Evolutionary conservation across 2,329 filamentous ascomycete species (phyloP).

Genomic region (Tolypocladium cylindrosporum): DNA sequence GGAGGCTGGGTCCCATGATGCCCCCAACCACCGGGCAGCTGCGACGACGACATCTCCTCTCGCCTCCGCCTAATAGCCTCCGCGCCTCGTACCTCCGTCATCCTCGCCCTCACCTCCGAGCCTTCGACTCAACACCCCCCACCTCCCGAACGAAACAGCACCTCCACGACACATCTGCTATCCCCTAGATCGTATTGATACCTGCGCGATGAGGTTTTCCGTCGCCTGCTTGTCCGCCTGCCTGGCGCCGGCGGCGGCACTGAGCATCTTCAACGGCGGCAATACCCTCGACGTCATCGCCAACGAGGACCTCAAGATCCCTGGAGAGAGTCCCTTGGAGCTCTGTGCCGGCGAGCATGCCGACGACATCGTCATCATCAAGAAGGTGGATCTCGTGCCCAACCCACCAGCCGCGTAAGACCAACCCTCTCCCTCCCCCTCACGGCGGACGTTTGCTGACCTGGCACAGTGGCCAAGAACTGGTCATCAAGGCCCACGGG

Average conservation of each 20-base stretch:
- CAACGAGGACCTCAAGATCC: slow-evolving; percentile 53
- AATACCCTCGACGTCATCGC: slow-evolving; percentile 21
- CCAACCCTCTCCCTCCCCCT: not conserved
- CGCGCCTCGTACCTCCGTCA: not conserved
- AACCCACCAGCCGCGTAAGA: slow-evolving; percentile 78
- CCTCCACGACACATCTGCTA: not conserved
- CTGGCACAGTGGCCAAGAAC: slow-evolving; percentile 55
- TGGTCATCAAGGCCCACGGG: slow-evolving; percentile 71
- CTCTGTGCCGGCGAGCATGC: slow-evolving; percentile 61
- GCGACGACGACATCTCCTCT: not conserved
- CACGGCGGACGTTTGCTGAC: slow-evolving; percentile 11
- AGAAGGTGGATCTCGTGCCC: slow-evolving; percentile 69
- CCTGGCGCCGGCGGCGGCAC: slow-evolving; percentile 32
- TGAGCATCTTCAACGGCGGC: slow-evolving; percentile 29
- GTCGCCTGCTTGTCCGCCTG: slow-evolving; percentile 35
- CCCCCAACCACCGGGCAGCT: slow-evolving; percentile 10
- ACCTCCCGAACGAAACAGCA: not conserved
- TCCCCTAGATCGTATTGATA: not conserved
- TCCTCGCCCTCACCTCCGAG: not conserved
- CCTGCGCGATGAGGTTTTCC: slow-evolving; percentile 23
- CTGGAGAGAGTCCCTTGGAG: slow-evolving; percentile 75
- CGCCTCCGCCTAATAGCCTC: not conserved
- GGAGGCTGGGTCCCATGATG: slow-evolving; percentile 23
- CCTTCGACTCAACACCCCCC: too few species aligned
- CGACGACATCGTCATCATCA: slow-evolving; percentile 63